Conservation (phyloP, 176 grass and related monocot genomes). For the Thalia dealbata region DNA sequence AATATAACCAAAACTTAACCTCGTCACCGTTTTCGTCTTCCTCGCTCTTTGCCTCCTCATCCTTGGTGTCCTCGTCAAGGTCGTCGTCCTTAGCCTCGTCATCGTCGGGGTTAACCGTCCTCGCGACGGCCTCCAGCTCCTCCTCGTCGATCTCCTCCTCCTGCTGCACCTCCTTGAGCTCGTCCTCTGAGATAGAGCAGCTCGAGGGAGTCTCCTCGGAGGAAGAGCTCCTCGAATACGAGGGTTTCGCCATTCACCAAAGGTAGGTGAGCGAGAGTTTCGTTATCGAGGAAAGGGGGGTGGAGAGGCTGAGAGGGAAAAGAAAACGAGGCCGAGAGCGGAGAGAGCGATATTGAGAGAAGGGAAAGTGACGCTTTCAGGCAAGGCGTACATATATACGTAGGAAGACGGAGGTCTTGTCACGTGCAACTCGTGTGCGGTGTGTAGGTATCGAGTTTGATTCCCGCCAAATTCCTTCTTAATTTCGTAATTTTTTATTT, state of each 20-base stretch:
- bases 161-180: slow-evolving; percentile 5
- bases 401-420: no score
- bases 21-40: not conserved
- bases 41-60: not conserved
- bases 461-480: no score
- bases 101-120: slow-evolving; percentile 7
- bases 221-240: slow-evolving; percentile 5
- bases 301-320: not conserved
- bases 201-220: slow-evolving; percentile 12
- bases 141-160: slow-evolving; percentile 16
- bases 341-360: not conserved
- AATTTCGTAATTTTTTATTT: no score
- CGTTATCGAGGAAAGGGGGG: not conserved
- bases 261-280: not conserved
- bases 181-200: slow-evolving; percentile 10
- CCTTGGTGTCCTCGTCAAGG: not conserved
- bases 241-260: slow-evolving; percentile 8
- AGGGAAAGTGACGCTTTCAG: no score
- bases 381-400: no score
- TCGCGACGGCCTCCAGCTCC: slow-evolving; percentile 11
- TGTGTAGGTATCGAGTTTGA: no score
- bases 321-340: not conserved
- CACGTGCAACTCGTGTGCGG: no score
- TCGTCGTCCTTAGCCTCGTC: slow-evolving; percentile 6
- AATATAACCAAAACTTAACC: not conserved